Evolutionary conservation across 345 rosid species (phyloP), one percentile per base, ranked within the genome.

Genomic region (Bruguiera sexangula): DNA sequence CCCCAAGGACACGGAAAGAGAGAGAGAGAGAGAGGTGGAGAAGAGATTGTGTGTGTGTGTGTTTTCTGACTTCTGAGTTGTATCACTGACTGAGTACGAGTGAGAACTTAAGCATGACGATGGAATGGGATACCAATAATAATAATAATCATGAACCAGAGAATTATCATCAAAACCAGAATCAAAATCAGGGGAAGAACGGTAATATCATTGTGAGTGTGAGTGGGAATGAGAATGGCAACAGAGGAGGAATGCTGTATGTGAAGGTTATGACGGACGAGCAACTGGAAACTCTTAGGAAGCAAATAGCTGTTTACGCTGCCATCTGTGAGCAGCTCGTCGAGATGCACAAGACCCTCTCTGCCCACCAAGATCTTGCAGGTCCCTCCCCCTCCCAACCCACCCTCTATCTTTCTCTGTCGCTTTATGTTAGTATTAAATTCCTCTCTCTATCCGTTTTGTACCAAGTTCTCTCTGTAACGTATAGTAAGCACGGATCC

Each of bases 221-320:
- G 55, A 63, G 32, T 37, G 22, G 3, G 67, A 13, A 24, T 6
- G n/a, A 63, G 21, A 24, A 22, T 20, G 54, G 27, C 19, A 22
- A 16, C 20, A 19, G 54, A 32, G 66, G 60, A 34, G 24, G 66
- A 18, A 37, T 19, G 2, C 43, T 56, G 6, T 69, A 52, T 3
- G 80, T 79, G 67, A 84, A 73, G 46, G 86, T 86, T 73, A 87
- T 91, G 89, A 91, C 89, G 15, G 93, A 92, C 62, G 97, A 87
- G 71, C 97, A 92, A 58, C 73, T 89, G 84, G 96, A 87, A 83
- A 66, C 76, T 32, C 76, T 85, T 52, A 78, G 92, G 69, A 88
- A 83, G 69, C 97, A 91, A 69, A 91, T 91, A 70, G 81, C 86
- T 57, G 80, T 84, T 21, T 91, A 85, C 60, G 73, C 84, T 29